Conservation (phyloP, 306 rosid species). For the Myrica gale region DNA sequence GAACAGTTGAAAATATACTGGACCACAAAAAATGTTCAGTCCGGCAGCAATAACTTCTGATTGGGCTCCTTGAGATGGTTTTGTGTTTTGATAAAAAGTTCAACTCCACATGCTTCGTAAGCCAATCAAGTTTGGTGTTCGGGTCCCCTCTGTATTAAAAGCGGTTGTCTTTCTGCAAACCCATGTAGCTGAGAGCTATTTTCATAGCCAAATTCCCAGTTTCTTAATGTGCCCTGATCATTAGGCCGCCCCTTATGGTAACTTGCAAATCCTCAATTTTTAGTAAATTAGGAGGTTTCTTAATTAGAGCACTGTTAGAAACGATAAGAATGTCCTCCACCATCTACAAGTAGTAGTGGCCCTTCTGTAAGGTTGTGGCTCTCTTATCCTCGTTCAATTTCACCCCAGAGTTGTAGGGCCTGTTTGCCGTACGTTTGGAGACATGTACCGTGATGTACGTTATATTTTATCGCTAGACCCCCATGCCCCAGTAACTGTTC, state of each 20-base stretch:
- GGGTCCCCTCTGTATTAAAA: constrained; percentile 15
- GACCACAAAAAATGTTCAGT: background rate
- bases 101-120: constrained; percentile 1
- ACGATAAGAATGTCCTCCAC: constrained; percentile 3
- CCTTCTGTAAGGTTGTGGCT: background rate
- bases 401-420: background rate
- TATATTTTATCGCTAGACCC: background rate
- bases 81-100: background rate
- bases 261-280: background rate
- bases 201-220: background rate
- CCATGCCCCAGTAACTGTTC: constrained; percentile 2
- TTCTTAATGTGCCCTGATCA: background rate
- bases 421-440: background rate
- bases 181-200: background rate
- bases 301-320: background rate
- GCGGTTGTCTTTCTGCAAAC: background rate
- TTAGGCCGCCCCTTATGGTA: background rate
- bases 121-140: constrained; percentile 13
- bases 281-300: too few species aligned
- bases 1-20: constrained; percentile 11
- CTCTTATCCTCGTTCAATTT: background rate
- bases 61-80: background rate
- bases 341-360: background rate
- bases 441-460: background rate
- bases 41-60: background rate